Conservation (phyloP, 2,329 filamentous ascomycete species). For the Pyrenochaeta sp. region DNA sequence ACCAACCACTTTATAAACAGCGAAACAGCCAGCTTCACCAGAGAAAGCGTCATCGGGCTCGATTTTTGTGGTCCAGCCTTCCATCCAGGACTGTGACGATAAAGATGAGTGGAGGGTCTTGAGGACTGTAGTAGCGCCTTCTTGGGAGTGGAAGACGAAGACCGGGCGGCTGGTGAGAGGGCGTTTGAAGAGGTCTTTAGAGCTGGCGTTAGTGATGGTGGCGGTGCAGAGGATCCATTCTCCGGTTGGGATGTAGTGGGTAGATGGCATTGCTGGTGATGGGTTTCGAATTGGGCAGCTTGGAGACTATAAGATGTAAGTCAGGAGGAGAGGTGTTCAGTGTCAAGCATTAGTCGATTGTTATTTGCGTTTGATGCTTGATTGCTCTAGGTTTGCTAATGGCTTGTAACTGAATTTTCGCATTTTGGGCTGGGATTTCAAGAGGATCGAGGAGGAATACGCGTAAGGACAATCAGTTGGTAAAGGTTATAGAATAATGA, state of each 20-base stretch:
- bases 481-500: too few relatives aligned
- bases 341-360: too few relatives aligned
- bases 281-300: too few relatives aligned
- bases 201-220: not conserved
- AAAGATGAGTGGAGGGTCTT: not conserved
- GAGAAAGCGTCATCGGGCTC: not conserved
- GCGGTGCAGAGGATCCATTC: not conserved
- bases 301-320: too few relatives aligned
- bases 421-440: too few relatives aligned
- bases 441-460: too few relatives aligned
- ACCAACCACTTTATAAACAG: not conserved
- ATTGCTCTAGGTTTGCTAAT: too few relatives aligned
- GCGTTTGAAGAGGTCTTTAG: not conserved
- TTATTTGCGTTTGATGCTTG: too few relatives aligned
- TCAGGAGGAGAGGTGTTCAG: too few relatives aligned
- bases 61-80: not conserved
- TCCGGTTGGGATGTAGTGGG: not conserved
- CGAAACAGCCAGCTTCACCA: not conserved
- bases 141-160: not conserved
- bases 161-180: not conserved
- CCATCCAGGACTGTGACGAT: not conserved
- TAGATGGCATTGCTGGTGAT: not conserved
- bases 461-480: too few relatives aligned
- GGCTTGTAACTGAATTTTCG: too few relatives aligned
- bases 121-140: not conserved